A percentile compares a stretch with the other conserved stretches of the same genome.
These are phyloP conservation scores for Diphasiastrum complanatum DNA, from an alignment of 83 land plant species.

Conservation along the genomic window DNA sequence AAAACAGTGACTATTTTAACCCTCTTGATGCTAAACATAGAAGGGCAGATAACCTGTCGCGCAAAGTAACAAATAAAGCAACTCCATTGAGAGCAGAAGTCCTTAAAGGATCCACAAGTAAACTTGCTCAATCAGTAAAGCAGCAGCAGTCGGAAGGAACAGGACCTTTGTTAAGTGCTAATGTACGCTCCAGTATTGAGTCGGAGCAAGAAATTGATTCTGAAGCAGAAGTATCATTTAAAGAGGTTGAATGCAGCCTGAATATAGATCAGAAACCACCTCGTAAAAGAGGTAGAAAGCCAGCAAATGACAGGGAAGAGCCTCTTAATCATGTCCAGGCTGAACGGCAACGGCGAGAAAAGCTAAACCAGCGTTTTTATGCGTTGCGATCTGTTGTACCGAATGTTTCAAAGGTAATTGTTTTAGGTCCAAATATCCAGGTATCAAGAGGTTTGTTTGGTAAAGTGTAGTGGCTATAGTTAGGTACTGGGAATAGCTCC, in stretches of 20 bases:
- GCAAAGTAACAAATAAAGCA: neutral
- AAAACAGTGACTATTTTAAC: constrained; percentile 5
- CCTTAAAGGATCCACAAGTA: constrained; percentile 1
- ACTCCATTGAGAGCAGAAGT: neutral
- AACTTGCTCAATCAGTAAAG: neutral
- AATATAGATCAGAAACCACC: constrained; percentile 10
- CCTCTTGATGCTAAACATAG: constrained; percentile 1
- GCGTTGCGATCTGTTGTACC: constrained; percentile 13
- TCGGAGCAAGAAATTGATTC: constrained; percentile 15
- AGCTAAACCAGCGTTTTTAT: constrained; percentile 14
- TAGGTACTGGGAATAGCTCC: no score
- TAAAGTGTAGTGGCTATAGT: no score
- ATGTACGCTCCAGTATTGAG: constrained; percentile 10
- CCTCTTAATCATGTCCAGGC: constrained; percentile 17
- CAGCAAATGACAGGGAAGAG: constrained; percentile 12
- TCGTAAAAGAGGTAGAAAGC: neutral
- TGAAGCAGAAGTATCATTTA: constrained; percentile 13
- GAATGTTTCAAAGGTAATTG: constrained; percentile 12
- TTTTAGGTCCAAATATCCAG: neutral
- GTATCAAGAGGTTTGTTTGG: neutral
- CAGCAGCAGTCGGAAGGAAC: constrained; percentile 11
- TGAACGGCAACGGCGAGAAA: constrained; percentile 10
- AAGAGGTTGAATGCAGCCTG: constrained; percentile 10
- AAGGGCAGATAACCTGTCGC: neutral
- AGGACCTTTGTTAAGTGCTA: neutral